Conservation (phyloP, 495 filamentous ascomycete genomes). For the Talaromyces proteolyticus region DNA sequence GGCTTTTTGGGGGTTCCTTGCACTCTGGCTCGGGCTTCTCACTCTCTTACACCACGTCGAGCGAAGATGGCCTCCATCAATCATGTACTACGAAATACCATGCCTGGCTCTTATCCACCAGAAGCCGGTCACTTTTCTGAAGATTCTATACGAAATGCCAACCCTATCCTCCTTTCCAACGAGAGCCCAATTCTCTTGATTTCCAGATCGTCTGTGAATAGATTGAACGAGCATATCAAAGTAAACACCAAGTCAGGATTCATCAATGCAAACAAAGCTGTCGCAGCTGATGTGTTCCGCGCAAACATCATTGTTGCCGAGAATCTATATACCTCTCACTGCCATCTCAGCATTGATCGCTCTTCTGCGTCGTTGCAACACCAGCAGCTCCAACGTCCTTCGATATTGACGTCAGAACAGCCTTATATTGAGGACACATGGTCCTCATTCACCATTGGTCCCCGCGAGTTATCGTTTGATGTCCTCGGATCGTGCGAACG, state of each 20-base stretch:
- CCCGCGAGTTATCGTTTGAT: constrained; percentile 43
- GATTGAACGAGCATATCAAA: constrained; percentile 65
- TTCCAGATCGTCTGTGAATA: constrained; percentile 70
- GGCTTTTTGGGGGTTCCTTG: constrained; percentile 68
- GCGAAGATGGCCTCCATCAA: constrained; percentile 34
- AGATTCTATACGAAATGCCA: constrained; percentile 13
- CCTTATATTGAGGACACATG: constrained; percentile 53
- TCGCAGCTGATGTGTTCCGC: constrained; percentile 68
- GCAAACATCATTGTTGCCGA: constrained; percentile 76
- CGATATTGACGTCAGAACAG: constrained; percentile 32
- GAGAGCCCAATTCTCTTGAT: constrained; percentile 89
- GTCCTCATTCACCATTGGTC: constrained; percentile 31
- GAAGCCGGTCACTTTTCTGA: constrained; percentile 30
- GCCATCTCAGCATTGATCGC: too few relatives aligned
- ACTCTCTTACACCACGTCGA: constrained; percentile 68
- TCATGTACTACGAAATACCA: constrained; percentile 28
- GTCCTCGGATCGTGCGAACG: constrained; percentile 77
- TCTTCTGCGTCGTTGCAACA: too few relatives aligned
- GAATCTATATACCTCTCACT: constrained; percentile 30
- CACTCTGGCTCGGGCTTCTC: constrained; percentile 71
- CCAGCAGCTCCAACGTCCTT: not conserved
- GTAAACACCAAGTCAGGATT: constrained; percentile 33
- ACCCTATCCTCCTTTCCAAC: constrained; percentile 78
- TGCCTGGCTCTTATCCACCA: constrained; percentile 55
- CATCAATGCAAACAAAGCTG: constrained; percentile 40